Evolutionary conservation across 1,139 yeast species (phyloP).

Genomic region (Pichia sp.): DNA sequence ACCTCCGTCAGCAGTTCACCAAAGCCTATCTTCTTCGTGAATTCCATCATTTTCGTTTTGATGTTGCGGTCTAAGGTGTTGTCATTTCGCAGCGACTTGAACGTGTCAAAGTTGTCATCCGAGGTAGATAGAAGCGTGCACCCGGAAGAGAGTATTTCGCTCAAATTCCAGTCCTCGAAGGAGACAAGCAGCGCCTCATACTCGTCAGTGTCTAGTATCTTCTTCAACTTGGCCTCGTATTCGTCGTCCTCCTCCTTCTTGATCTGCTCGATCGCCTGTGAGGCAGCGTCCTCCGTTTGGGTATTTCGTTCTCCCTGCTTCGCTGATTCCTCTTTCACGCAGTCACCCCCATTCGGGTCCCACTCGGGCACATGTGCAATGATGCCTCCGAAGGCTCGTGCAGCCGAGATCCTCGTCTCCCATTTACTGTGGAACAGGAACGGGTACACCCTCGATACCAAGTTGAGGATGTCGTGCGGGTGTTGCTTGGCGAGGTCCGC

Average conservation of each 20-base stretch:
- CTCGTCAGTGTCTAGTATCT: slow-evolving; percentile 39
- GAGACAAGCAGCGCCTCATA: slow-evolving; percentile 51
- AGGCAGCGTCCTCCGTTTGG: not conserved
- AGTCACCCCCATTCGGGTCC: slow-evolving; percentile 61
- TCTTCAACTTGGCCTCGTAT: slow-evolving; percentile 32
- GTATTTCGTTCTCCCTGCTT: slow-evolving; percentile 9
- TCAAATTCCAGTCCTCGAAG: slow-evolving; percentile 61
- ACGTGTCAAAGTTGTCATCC: slow-evolving; percentile 41
- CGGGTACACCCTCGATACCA: slow-evolving; percentile 88
- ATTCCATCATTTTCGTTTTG: slow-evolving; percentile 36
- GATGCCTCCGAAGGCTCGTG: slow-evolving; percentile 91
- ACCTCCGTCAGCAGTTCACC: slow-evolving; percentile 13
- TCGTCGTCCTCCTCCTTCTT: slow-evolving; percentile 35
- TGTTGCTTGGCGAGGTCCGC: slow-evolving; percentile 92
- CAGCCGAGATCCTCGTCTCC: slow-evolving; percentile 96
- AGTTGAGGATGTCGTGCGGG: slow-evolving; percentile 83
- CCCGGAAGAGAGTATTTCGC: slow-evolving; percentile 64
- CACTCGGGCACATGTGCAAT: slow-evolving; percentile 73
- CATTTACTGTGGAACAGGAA: slow-evolving; percentile 78
- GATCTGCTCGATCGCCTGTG: slow-evolving; percentile 12
- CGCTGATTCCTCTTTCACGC: slow-evolving; percentile 24
- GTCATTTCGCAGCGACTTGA: slow-evolving; percentile 7
- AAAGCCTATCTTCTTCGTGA: slow-evolving; percentile 30
- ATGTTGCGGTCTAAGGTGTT: slow-evolving; percentile 27
- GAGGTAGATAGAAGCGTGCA: slow-evolving; percentile 69